Evolutionary conservation across 257 asterid genomes (phyloP).

Genomic region (Haberlea rhodopensis): DNA sequence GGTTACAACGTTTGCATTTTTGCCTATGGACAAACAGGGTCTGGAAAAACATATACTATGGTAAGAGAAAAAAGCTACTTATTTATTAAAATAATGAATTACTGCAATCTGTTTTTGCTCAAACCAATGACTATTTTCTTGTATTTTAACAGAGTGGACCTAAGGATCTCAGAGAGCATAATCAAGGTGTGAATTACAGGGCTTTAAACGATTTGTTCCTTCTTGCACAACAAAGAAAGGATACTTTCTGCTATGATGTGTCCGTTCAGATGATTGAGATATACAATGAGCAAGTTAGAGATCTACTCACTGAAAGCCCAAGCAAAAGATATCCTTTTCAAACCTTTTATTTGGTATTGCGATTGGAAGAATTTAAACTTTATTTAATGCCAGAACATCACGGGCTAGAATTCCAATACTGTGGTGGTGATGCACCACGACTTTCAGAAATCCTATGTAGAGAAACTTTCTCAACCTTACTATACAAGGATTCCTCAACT

Average conservation of each 20-base stretch:
- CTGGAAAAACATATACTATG: no score
- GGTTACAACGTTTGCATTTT: constrained; percentile 95
- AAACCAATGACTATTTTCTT: not conserved
- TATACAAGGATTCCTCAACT: constrained; percentile 49
- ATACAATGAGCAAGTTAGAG: constrained; percentile 96
- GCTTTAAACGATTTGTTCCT: constrained; percentile 38
- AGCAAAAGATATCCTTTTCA: constrained; percentile 87
- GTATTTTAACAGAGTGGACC: no score
- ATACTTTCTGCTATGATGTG: no score
- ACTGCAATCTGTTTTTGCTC: no score
- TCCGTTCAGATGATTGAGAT: constrained; percentile 96
- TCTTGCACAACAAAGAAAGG: no score
- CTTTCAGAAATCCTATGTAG: no score
- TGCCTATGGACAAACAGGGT: constrained; percentile 99
- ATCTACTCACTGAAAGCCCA: constrained; percentile 77
- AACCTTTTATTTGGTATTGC: constrained; percentile 12
- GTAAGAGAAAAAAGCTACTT: no score
- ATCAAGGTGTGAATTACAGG: constrained; percentile 25
- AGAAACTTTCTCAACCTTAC: no score
- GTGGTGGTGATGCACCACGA: no score
- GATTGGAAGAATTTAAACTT: constrained; percentile 9
- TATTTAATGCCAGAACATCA: not conserved
- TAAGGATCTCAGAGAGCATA: no score
- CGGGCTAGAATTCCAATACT: no score
- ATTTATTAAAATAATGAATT: not conserved